phyloP scores from a whole-genome alignment of 352 stramenopile species.

The Phytophthora pluvialis region DNA sequence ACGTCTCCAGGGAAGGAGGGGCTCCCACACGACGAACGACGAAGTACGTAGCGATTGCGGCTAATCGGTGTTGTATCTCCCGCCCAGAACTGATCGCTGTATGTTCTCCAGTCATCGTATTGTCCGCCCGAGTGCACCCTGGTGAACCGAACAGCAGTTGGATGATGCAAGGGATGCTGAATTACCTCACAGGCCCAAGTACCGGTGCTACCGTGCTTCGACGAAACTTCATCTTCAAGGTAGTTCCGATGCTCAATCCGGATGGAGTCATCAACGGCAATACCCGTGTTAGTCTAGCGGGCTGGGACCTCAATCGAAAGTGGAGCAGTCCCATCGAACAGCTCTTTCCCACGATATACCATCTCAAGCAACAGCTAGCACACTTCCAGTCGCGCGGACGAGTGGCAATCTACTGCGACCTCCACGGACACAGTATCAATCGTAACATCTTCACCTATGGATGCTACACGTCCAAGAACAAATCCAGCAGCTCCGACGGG shows the following conservation, averaged over 20 bases:
- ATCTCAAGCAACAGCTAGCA: slow-evolving; percentile 77
- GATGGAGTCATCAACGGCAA: slow-evolving; percentile 94
- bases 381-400: slow-evolving; percentile 62
- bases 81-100: not conserved
- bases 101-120: slow-evolving; percentile 68
- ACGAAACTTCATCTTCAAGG: slow-evolving; percentile 87
- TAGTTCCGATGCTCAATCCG: slow-evolving; percentile 94
- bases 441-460: slow-evolving; percentile 90
- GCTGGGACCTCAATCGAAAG: slow-evolving; percentile 85
- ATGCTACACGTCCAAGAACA: slow-evolving; percentile 64
- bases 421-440: slow-evolving; percentile 85
- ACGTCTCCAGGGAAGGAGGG: slow-evolving; percentile 62
- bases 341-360: slow-evolving; percentile 80
- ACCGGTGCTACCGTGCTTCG: slow-evolving; percentile 72
- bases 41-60: slow-evolving; percentile 36
- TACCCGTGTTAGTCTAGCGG: slow-evolving; percentile 87
- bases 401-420: slow-evolving; percentile 84
- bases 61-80: not conserved
- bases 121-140: slow-evolving; percentile 89
- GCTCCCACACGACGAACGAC: slow-evolving; percentile 51
- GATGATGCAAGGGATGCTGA: slow-evolving; percentile 94
- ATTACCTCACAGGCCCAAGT: slow-evolving; percentile 82
- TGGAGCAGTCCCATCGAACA: slow-evolving; percentile 81
- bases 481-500: slow-evolving; percentile 1
- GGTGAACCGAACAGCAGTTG: slow-evolving; percentile 90